phyloP scores from a whole-genome alignment of 371 early-diverging fungal species.

The Sanchytrium tribonematis region DNA sequence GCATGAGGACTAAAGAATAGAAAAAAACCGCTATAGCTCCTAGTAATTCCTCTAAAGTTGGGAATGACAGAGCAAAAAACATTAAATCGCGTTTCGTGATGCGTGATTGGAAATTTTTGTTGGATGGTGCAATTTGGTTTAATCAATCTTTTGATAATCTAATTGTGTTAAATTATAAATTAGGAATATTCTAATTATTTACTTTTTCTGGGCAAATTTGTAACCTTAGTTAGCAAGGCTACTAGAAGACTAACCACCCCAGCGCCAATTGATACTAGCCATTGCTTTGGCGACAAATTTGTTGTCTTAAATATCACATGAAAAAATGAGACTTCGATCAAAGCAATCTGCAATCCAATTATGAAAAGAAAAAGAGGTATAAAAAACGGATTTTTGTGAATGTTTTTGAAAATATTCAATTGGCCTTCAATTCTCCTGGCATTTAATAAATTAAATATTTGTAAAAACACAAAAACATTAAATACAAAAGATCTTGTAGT shows the following conservation, averaged over 20 bases:
- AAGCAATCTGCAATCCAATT: slow-evolving; percentile 37
- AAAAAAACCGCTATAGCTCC: no score
- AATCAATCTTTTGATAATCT: no score
- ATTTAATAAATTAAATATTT: slow-evolving; percentile 3
- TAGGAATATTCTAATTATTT: no score
- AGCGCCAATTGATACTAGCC: neutral
- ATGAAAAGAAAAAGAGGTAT: slow-evolving; percentile 36
- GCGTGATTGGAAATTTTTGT: no score
- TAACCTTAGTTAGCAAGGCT: no score
- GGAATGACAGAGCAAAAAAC: no score
- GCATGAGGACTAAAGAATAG: no score
- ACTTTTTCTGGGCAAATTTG: no score
- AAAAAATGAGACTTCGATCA: slow-evolving; percentile 23
- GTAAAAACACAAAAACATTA: slow-evolving; percentile 8
- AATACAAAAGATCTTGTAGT: slow-evolving; percentile 3
- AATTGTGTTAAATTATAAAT: no score
- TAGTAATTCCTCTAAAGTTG: no score
- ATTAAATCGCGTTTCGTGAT: no score
- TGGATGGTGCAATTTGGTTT: no score
- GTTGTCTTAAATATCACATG: neutral
- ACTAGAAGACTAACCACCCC: neutral
- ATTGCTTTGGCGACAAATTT: neutral
- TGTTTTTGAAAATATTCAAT: slow-evolving; percentile 53
- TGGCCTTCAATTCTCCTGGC: slow-evolving; percentile 16
- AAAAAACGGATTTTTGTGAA: slow-evolving; percentile 46